Base-by-base conservation (phyloP, 495 filamentous ascomycete species). In the Aspergillus bridgeri region DNA sequence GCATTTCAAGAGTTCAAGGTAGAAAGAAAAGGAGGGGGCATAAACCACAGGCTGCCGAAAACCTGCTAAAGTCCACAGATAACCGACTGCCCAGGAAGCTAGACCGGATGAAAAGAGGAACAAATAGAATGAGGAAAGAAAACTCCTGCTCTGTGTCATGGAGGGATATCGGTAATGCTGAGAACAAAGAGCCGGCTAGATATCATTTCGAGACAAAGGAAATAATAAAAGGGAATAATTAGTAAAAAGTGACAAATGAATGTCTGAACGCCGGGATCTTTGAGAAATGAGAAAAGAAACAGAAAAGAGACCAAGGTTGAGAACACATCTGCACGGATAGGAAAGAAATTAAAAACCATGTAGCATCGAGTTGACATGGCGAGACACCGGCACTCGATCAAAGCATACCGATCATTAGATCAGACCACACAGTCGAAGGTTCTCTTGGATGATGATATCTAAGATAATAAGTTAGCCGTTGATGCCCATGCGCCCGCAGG, bases 371-470 rank as follows among this genome's bases (percentile, higher is more conserved):
- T 73, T 71, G 75, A 75, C 57, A 60, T 66, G 48, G 70, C 68
- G 61, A 68, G 64, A 64, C 54, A 64, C 56, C 66, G 56, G 67
- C 65, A 72, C 67, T 61, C 64, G 63, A 61, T 65, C 60, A 64
- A 57, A 47, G 56, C 64, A 64, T 57, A 60, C 54, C 59, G 51
- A 65, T 77, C 75, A 76, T 79, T 88, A 98, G 83, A 98, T 98
- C 72, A 98, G 83, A 84, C 94, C 94, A 76, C 94, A 98, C 65
- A 95, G 82, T 72, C 95, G 89, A 59, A 98, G 87, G 80, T 98
- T 98, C 78, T 98, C 95, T 85, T 98, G 94, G 73, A 98, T 98
- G 77, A 98, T 98, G 75, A 98, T 98, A 78, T 98, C 94, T 98
- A 58, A 6, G 48, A 48, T 43, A 20, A 22, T 42, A 64, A 5